These are phyloP conservation scores for Beauveria brongniartii DNA, from an alignment of 2,329 filamentous ascomycete genomes.

Conservation along the genomic window DNA sequence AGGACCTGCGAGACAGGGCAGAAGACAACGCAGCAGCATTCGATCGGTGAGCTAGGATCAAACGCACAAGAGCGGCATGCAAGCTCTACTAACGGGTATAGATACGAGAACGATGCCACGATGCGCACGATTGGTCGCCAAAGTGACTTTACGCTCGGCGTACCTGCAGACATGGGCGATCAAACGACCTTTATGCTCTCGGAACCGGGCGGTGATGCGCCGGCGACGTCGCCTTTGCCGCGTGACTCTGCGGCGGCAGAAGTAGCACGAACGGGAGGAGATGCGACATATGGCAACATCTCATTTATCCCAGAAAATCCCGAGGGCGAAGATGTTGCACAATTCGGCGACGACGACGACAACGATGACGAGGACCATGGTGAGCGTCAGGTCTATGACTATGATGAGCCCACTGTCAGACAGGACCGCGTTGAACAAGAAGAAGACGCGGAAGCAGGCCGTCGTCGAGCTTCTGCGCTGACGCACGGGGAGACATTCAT, in stretches of 20 bases:
- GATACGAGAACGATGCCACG: constrained; percentile 30
- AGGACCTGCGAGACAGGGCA: constrained; percentile 33
- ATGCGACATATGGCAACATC: constrained; percentile 12
- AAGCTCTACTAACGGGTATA: constrained; percentile 10
- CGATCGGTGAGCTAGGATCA: constrained; percentile 24
- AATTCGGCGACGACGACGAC: background rate
- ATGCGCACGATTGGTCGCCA: constrained; percentile 34
- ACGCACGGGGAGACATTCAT: background rate
- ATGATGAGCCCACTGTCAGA: background rate
- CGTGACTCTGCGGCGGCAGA: constrained; percentile 17
- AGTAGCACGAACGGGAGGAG: constrained; percentile 11
- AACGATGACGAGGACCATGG: background rate
- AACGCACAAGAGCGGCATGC: background rate
- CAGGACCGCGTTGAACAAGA: constrained; percentile 1
- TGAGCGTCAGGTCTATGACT: background rate
- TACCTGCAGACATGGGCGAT: constrained; percentile 38
- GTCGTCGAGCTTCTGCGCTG: background rate
- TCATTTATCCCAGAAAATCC: constrained; percentile 15
- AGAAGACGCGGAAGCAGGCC: background rate
- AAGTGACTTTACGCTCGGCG: constrained; percentile 44
- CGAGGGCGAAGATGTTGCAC: background rate
- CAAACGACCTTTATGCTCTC: constrained; percentile 46
- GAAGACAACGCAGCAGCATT: constrained; percentile 28
- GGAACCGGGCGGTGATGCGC: constrained; percentile 23
- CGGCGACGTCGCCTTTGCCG: constrained; percentile 20